Evolutionary conservation across 352 stramenopile genomes (phyloP).

Genomic region (Phytophthora rubi): DNA sequence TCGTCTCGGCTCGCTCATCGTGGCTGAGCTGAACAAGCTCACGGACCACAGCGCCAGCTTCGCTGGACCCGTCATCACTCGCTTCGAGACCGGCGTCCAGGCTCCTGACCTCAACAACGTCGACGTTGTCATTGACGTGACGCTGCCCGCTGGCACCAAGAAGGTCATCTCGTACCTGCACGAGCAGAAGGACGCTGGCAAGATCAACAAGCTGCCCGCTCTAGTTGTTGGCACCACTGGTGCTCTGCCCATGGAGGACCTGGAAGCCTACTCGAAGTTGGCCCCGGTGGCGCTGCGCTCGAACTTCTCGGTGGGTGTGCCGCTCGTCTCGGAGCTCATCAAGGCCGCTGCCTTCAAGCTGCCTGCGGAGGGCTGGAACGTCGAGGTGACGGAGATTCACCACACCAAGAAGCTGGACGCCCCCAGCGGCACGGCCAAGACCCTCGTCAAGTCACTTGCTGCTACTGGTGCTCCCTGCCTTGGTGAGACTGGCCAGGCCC

Average conservation of each 20-base stretch:
- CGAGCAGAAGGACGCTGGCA: slow-evolving; percentile 52
- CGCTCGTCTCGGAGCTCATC: slow-evolving; percentile 77
- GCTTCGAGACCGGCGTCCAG: slow-evolving; percentile 44
- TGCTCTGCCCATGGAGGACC: slow-evolving; percentile 53
- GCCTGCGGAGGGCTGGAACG: slow-evolving; percentile 75
- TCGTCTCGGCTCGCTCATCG: slow-evolving; percentile 69
- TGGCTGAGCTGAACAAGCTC: slow-evolving; percentile 62
- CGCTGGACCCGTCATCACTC: slow-evolving; percentile 67
- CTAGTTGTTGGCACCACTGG: slow-evolving; percentile 84
- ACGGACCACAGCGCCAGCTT: slow-evolving; percentile 55
- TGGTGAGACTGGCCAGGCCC: slow-evolving; percentile 48
- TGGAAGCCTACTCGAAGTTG: slow-evolving; percentile 70
- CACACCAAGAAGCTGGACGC: slow-evolving; percentile 90
- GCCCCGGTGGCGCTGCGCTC: slow-evolving; percentile 75
- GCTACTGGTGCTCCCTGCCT: slow-evolving; percentile 65
- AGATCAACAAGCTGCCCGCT: slow-evolving; percentile 66
- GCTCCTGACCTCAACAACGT: slow-evolving; percentile 49
- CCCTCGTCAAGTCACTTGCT: slow-evolving; percentile 70
- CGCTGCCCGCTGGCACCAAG: slow-evolving; percentile 73
- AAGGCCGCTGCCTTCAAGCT: slow-evolving; percentile 80
- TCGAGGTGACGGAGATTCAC: slow-evolving; percentile 84
- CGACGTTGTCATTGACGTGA: slow-evolving; percentile 84
- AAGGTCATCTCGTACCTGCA: slow-evolving; percentile 65
- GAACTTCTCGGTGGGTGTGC: slow-evolving; percentile 88
- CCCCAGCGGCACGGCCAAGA: slow-evolving; percentile 83